phyloP scores from a whole-genome alignment of 1,284 basidiomycete genomes.

The Heliocybe sulcata region DNA sequence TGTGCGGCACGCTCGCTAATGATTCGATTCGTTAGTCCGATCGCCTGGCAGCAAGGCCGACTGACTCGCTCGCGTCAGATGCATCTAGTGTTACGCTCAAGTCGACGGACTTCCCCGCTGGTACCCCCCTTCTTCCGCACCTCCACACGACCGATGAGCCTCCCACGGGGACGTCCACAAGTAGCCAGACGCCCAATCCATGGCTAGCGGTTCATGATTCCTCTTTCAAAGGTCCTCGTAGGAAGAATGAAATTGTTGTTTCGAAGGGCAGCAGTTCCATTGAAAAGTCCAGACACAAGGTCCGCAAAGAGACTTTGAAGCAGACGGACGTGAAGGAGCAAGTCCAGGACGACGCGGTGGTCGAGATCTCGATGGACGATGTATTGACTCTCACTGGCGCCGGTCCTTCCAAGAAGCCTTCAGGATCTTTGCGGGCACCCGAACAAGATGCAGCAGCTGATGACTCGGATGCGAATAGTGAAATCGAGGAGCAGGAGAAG shows the following conservation, averaged over 20 bases:
- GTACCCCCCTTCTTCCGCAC: slow-evolving; percentile 22
- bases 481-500: slow-evolving; percentile 61
- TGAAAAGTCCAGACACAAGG: slow-evolving; percentile 62
- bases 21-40: neutral
- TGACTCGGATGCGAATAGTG: slow-evolving; percentile 55
- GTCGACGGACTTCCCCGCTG: slow-evolving; percentile 45
- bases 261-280: slow-evolving; percentile 52
- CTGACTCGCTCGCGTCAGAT: slow-evolving; percentile 49
- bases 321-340: slow-evolving; percentile 45
- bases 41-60: slow-evolving; percentile 15
- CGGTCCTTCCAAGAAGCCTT: slow-evolving; percentile 6
- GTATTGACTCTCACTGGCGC: slow-evolving; percentile 33
- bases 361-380: slow-evolving; percentile 67
- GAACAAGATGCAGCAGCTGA: slow-evolving; percentile 23
- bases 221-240: slow-evolving; percentile 36
- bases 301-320: slow-evolving; percentile 57
- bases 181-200: slow-evolving; percentile 43
- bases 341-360: slow-evolving; percentile 62
- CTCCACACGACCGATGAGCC: slow-evolving; percentile 12
- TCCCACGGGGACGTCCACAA: slow-evolving; percentile 10
- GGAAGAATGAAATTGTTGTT: slow-evolving; percentile 63
- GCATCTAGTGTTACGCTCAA: slow-evolving; percentile 64
- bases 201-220: slow-evolving; percentile 52
- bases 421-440: slow-evolving; percentile 11
- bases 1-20: neutral